A percentile compares a stretch with the other conserved stretches of the same genome.
Conservation (phyloP, 2,329 filamentous ascomycete genomes). For the Talaromyces sp. region DNA sequence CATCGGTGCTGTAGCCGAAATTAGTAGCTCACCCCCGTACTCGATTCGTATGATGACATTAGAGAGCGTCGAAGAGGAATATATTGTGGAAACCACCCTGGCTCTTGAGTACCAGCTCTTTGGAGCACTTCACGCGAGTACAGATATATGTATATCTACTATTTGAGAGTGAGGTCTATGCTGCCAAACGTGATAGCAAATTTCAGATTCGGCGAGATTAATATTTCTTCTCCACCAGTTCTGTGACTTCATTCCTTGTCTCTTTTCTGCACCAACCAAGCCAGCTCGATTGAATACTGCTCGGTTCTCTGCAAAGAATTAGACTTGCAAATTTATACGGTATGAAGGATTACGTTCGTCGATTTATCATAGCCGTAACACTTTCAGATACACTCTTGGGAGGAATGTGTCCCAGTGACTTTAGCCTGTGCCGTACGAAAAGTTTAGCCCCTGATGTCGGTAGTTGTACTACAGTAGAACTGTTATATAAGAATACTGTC, state of each 20-base stretch:
- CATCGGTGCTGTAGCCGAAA: background rate
- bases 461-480: conserved; percentile 1
- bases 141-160: background rate
- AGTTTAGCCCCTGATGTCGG: background rate
- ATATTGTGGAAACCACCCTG: background rate
- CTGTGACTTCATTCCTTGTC: background rate
- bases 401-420: background rate
- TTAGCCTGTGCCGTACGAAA: background rate
- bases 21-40: background rate
- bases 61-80: background rate
- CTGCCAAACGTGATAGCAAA: background rate
- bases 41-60: background rate
- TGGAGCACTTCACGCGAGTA: background rate
- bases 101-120: background rate
- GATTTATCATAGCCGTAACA: background rate
- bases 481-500: background rate
- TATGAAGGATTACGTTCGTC: background rate
- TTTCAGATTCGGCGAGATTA: background rate
- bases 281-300: conserved; percentile 2
- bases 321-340: conserved; percentile 3
- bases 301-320: background rate
- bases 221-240: background rate
- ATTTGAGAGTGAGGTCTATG: background rate
- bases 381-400: background rate
- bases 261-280: background rate